Evolutionary conservation across 2,329 filamentous ascomycete genomes (phyloP).

Genomic region (Aspergillus clavatus): DNA sequence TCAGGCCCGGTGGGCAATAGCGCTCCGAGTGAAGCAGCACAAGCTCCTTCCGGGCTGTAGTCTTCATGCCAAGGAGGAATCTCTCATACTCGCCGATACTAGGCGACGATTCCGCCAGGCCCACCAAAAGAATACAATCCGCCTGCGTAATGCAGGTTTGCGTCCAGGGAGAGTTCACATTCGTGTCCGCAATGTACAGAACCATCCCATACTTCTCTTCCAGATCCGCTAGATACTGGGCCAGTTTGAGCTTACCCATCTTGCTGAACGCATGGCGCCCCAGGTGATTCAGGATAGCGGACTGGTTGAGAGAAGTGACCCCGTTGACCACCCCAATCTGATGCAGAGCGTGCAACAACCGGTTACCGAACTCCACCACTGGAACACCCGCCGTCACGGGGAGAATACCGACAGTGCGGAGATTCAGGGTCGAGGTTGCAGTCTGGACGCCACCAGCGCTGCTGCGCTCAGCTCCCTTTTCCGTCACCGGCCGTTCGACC

Average conservation of each 20-base stretch:
- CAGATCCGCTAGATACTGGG: conserved; percentile 91
- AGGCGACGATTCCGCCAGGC: conserved; percentile 82
- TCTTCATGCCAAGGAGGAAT: conserved; percentile 94
- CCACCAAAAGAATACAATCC: conserved; percentile 90
- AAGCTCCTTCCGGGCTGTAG: conserved; percentile 87
- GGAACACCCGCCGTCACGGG: conserved; percentile 89
- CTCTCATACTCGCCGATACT: conserved; percentile 94
- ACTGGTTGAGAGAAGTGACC: conserved; percentile 87
- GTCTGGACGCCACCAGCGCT: conserved; percentile 48
- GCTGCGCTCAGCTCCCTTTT: conserved; percentile 59
- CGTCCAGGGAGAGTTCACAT: conserved; percentile 95
- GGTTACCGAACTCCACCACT: conserved; percentile 89
- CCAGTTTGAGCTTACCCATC: conserved; percentile 93
- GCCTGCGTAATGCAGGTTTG: conserved; percentile 96
- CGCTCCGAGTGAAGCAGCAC: conserved; percentile 85
- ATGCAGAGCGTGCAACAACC: conserved; percentile 77
- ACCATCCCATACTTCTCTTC: conserved; percentile 97
- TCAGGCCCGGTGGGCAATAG: conserved; percentile 79
- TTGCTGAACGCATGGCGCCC: conserved; percentile 94
- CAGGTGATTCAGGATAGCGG: conserved; percentile 88
- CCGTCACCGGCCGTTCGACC: conserved; percentile 71
- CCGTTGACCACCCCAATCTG: conserved; percentile 88
- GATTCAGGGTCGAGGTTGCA: conserved; percentile 78
- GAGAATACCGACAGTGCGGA: conserved; percentile 86
- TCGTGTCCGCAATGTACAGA: conserved; percentile 93